A percentile compares a stretch with the other conserved stretches of the same genome.
Conservation (phyloP, 1,284 basidiomycete species). For the Fomitopsis palustris region DNA sequence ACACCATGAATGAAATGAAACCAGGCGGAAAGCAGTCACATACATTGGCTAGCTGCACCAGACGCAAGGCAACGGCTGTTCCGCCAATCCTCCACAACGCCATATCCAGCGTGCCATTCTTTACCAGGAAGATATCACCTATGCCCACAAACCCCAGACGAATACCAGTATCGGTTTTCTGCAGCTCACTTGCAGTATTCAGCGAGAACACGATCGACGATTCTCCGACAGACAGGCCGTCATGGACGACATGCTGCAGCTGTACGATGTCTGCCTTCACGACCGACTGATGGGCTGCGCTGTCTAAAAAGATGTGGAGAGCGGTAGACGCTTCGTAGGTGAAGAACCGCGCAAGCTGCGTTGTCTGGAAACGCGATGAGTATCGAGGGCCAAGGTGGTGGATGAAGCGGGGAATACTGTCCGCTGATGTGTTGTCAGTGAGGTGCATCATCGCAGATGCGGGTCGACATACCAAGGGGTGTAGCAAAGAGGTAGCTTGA, state of each 20-base stretch:
- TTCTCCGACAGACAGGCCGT: slow-evolving; percentile 47
- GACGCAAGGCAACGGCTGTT: slow-evolving; percentile 66
- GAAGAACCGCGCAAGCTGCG: slow-evolving; percentile 60
- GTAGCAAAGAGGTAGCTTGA: slow-evolving; percentile 60
- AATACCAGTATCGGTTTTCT: slow-evolving; percentile 13
- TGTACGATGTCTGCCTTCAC: slow-evolving; percentile 30
- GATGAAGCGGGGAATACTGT: slow-evolving; percentile 65
- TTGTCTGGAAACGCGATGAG: slow-evolving; percentile 64
- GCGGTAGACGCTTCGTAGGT: slow-evolving; percentile 79
- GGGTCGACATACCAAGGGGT: slow-evolving; percentile 49
- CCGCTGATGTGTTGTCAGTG: slow-evolving; percentile 35
- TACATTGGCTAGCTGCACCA: slow-evolving; percentile 79
- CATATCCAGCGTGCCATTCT: slow-evolving; percentile 66
- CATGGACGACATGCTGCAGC: slow-evolving; percentile 50
- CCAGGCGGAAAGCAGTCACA: slow-evolving; percentile 17
- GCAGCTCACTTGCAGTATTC: slow-evolving; percentile 27
- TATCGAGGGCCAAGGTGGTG: slow-evolving; percentile 79
- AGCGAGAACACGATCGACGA: slow-evolving; percentile 50
- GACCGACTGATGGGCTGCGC: slow-evolving; percentile 21
- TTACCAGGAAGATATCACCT: slow-evolving; percentile 62
- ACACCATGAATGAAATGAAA: slow-evolving; percentile 2
- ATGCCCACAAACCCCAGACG: slow-evolving; percentile 32
- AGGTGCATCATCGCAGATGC: background rate
- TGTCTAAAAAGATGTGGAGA: slow-evolving; percentile 61
- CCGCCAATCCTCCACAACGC: slow-evolving; percentile 86